Conservation (phyloP, 129 eudicot species). For the Pittosporum tobira region DNA sequence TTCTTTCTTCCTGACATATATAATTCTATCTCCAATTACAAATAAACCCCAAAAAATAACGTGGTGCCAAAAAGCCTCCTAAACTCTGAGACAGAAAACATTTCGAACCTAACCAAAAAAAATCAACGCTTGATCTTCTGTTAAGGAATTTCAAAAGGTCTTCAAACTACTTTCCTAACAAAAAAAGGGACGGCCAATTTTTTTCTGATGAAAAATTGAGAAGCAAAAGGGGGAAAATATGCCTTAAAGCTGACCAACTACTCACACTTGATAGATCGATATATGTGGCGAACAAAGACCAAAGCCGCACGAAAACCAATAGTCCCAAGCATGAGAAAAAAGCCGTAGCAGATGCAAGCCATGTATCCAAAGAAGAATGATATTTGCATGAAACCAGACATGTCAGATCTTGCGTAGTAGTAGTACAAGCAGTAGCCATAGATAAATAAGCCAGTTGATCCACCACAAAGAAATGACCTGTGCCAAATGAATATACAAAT, state of each 20-base stretch:
- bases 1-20: neutral
- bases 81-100: neutral
- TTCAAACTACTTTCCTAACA: neutral
- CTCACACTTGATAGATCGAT: conserved; percentile 18
- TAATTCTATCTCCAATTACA: neutral
- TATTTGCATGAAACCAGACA: conserved; percentile 19
- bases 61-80: neutral
- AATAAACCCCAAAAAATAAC: neutral
- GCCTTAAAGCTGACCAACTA: neutral
- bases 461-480: conserved; percentile 16
- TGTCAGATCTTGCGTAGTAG: conserved; percentile 16
- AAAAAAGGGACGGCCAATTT: neutral
- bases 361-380: conserved; percentile 15
- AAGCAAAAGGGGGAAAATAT: neutral
- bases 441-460: conserved; percentile 16
- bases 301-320: conserved; percentile 15
- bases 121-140: neutral
- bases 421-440: conserved; percentile 12
- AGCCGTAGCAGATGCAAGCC: conserved; percentile 19
- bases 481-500: neutral
- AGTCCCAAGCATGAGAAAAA: conserved; percentile 15
- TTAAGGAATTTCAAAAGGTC: neutral
- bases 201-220: neutral
- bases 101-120: neutral
- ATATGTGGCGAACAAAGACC: conserved; percentile 13